Evolutionary conservation across 1,284 basidiomycete genomes (phyloP).

Genomic region (Anthracocystis setariae): DNA sequence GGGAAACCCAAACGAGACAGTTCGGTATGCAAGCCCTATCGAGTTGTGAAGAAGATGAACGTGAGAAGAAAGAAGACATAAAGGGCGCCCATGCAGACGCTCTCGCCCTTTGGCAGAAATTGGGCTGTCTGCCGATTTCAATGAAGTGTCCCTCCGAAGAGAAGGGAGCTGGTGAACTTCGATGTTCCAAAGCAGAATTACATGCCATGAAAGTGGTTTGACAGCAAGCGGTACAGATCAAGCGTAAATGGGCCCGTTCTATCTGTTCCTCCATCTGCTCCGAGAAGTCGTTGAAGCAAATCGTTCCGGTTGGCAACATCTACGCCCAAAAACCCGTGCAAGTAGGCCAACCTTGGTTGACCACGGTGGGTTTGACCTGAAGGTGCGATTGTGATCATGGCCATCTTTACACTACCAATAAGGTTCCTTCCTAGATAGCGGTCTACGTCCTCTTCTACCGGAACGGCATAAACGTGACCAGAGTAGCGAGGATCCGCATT

Average conservation of each 20-base stretch:
- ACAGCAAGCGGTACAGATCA: neutral
- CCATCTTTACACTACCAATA: neutral
- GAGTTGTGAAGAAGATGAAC: no score
- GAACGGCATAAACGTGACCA: neutral
- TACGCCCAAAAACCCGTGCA: neutral
- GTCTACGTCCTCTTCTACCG: neutral
- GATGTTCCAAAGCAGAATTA: neutral
- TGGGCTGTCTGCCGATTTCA: no score
- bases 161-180: no score
- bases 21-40: no score
- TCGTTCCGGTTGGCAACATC: neutral
- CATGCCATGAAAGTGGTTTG: neutral
- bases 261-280: neutral
- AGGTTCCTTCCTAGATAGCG: neutral
- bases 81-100: no score
- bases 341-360: neutral
- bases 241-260: neutral
- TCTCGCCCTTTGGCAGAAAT: no score
- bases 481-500: no score
- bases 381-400: neutral
- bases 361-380: no score
- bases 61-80: no score
- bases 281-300: neutral
- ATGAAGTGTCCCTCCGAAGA: no score
- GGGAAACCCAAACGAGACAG: no score